Percentiles rank a stretch among this genome's conserved stretches.
These are phyloP conservation scores for Suhomyces atakaporum DNA, from an alignment of 1,139 yeast genomes.

Conservation along the genomic window DNA sequence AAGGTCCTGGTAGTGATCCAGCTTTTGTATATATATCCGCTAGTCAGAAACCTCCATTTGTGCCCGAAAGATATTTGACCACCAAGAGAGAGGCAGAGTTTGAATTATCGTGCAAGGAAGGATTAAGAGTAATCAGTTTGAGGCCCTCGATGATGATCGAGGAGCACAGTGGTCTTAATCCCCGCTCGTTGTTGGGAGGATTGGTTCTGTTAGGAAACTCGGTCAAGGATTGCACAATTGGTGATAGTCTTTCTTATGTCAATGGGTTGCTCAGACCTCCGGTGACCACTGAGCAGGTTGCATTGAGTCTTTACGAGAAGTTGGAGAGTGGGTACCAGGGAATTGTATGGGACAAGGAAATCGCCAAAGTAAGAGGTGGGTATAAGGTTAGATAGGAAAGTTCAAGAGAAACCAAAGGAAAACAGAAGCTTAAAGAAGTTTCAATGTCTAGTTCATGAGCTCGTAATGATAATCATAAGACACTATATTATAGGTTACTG, in stretches of 20 bases:
- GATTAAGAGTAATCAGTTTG: constrained; percentile 60
- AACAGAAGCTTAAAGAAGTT: no score
- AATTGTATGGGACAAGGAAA: constrained; percentile 58
- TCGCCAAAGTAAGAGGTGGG: constrained; percentile 20
- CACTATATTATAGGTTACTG: no score
- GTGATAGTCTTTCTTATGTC: constrained; percentile 31
- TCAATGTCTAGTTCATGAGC: no score
- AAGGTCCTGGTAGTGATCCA: constrained; percentile 25
- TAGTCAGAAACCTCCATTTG: constrained; percentile 64
- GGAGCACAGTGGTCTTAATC: constrained; percentile 34
- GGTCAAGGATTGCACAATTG: constrained; percentile 41
- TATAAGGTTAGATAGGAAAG: no score
- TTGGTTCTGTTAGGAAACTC: constrained; percentile 39
- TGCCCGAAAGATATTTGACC: constrained; percentile 68
- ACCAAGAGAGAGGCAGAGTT: constrained; percentile 80
- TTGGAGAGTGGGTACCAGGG: constrained; percentile 58
- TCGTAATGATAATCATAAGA: no score
- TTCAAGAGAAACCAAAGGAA: no score
- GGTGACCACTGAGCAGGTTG: constrained; percentile 69
- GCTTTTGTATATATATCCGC: constrained; percentile 81
- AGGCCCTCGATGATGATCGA: constrained; percentile 89
- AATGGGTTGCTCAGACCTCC: constrained; percentile 61
- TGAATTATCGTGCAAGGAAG: constrained; percentile 45
- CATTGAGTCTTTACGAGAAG: constrained; percentile 56
- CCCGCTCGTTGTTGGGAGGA: constrained; percentile 32